Evolutionary conservation across 495 filamentous ascomycete genomes (phyloP).

Genomic region (Penicillium steckii): DNA sequence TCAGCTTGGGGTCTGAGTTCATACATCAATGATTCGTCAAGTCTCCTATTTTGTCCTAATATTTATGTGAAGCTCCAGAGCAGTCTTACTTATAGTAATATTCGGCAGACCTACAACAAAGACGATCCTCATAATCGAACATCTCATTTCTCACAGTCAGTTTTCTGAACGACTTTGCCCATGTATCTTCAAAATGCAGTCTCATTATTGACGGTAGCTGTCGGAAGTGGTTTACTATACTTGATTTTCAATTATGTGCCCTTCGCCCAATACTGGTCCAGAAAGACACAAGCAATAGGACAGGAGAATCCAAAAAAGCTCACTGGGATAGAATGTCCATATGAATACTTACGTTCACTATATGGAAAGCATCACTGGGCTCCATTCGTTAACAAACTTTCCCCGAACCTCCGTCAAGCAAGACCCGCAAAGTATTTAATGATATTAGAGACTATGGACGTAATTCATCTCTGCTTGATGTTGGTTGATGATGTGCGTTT

Average conservation of each 20-base stretch:
- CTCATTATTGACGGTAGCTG: neutral
- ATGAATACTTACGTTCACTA: constrained; percentile 15
- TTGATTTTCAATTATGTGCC: neutral
- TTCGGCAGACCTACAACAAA: no score
- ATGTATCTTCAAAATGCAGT: no score
- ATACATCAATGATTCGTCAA: no score
- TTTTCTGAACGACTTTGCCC: no score
- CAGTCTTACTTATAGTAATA: no score
- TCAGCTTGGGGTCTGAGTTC: no score
- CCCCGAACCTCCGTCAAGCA: constrained; percentile 18
- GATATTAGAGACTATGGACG: constrained; percentile 31
- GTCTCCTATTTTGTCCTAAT: no score
- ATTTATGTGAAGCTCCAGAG: no score
- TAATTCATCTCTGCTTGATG: constrained; percentile 32
- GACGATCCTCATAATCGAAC: no score
- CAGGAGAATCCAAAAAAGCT: constrained; percentile 10
- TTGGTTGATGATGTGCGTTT: constrained; percentile 31
- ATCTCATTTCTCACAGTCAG: no score
- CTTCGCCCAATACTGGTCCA: neutral
- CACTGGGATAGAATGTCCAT: constrained; percentile 21
- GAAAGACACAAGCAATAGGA: constrained; percentile 10
- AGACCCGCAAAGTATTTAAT: constrained; percentile 22
- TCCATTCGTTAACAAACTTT: constrained; percentile 23
- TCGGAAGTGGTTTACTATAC: neutral
- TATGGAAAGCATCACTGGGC: constrained; percentile 30